Conservation (phyloP, 2,329 filamentous ascomycete genomes). For the Cytospora leucostoma region DNA sequence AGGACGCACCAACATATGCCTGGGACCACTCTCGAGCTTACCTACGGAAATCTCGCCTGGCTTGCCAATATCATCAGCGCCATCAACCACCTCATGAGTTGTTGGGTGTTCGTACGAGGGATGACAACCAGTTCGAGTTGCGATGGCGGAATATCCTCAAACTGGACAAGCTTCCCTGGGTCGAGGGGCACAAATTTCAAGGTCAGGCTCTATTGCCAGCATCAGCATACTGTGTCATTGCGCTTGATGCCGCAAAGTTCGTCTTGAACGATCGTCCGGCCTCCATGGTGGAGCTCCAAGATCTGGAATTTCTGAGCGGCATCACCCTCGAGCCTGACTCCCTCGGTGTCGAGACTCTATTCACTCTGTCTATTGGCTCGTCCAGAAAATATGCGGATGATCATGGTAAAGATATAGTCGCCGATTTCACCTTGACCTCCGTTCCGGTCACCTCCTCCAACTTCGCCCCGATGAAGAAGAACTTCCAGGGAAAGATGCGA, state of each 20-base stretch:
- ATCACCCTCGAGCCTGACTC: constrained; percentile 38
- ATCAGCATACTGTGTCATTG: constrained; percentile 51
- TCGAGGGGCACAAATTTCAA: constrained; percentile 45
- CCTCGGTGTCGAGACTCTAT: constrained; percentile 41
- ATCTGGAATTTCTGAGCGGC: constrained; percentile 38
- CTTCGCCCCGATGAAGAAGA: constrained; percentile 39
- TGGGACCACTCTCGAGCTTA: constrained; percentile 50
- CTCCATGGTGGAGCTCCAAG: constrained; percentile 36
- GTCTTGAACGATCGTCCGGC: constrained; percentile 33
- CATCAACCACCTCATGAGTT: constrained; percentile 40
- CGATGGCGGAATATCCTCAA: constrained; percentile 47
- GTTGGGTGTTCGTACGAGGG: constrained; percentile 40
- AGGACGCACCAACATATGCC: constrained; percentile 45
- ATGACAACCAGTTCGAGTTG: constrained; percentile 40
- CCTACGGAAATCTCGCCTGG: constrained; percentile 47
- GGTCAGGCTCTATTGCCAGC: constrained; percentile 48
- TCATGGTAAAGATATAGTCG: constrained; percentile 32
- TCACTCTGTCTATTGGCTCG: constrained; percentile 36
- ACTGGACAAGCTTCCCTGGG: constrained; percentile 43
- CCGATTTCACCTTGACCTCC: constrained; percentile 40
- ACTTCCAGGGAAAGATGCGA: constrained; percentile 38
- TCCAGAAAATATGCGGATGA: background rate
- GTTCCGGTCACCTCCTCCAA: constrained; percentile 35
- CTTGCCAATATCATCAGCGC: constrained; percentile 43
- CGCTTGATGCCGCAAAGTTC: constrained; percentile 44